A percentile compares a stretch with the other conserved stretches of the same genome.
Evolutionary conservation across 1,284 basidiomycete genomes (phyloP).

Genomic region (Golubevia sp.): DNA sequence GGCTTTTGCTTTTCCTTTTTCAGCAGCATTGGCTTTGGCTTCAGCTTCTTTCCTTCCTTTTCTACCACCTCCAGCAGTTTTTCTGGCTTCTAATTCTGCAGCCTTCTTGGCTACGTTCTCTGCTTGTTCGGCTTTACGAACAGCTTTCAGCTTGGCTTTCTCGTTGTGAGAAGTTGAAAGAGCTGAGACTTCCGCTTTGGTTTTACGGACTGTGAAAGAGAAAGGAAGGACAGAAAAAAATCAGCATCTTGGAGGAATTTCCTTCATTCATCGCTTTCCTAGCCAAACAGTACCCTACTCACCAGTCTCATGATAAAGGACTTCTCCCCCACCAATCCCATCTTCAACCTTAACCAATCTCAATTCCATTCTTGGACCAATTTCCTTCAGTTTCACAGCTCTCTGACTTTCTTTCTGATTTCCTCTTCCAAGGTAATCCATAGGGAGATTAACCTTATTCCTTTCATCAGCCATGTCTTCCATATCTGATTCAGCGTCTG

Average conservation of each 20-base stretch:
- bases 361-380: constrained; percentile 93
- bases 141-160: constrained; percentile 74
- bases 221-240: constrained; percentile 1
- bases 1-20: constrained; percentile 67
- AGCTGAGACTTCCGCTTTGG: constrained; percentile 66
- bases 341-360: constrained; percentile 91
- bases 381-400: constrained; percentile 88
- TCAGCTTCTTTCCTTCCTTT: constrained; percentile 43
- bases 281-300: constrained; percentile 51
- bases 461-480: constrained; percentile 75
- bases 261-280: too few species aligned
- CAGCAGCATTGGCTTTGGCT: constrained; percentile 31
- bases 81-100: not conserved
- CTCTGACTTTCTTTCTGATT: constrained; percentile 87
- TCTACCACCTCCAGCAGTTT: not conserved
- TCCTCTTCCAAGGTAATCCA: constrained; percentile 91
- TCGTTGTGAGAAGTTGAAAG: constrained; percentile 76
- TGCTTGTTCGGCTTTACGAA: constrained; percentile 82
- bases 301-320: constrained; percentile 91
- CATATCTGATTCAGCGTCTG: constrained; percentile 73
- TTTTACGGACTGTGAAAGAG: constrained; percentile 43
- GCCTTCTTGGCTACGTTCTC: constrained; percentile 78
- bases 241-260: not conserved
- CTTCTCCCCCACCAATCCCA: constrained; percentile 70
- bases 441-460: constrained; percentile 74